Conservation (phyloP, 768 basidiomycete species). For the Daedaleopsis nitida region DNA sequence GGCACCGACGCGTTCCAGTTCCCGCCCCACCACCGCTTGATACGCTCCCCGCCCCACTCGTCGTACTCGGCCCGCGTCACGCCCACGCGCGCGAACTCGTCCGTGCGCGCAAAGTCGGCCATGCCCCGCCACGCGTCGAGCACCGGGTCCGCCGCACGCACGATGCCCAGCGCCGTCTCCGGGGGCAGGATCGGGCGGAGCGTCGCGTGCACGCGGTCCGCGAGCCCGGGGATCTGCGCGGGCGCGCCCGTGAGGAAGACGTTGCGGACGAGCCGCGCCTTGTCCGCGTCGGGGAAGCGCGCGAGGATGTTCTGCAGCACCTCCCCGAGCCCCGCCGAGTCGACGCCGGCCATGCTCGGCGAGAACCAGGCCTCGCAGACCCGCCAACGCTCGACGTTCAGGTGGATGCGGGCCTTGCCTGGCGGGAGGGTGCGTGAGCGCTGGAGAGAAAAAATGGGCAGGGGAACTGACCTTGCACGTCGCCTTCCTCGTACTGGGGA, state of each 20-base stretch:
- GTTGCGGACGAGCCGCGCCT: slow-evolving; percentile 81
- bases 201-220: slow-evolving; percentile 64
- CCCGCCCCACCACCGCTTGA: slow-evolving; percentile 90
- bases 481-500: slow-evolving; percentile 76
- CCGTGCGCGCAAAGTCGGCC: slow-evolving; percentile 70
- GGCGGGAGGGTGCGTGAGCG: not conserved
- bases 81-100: slow-evolving; percentile 52
- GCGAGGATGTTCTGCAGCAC: slow-evolving; percentile 82
- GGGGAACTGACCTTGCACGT: slow-evolving; percentile 53
- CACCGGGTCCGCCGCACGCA: slow-evolving; percentile 62
- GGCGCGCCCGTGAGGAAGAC: slow-evolving; percentile 89
- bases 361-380: slow-evolving; percentile 93
- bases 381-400: slow-evolving; percentile 88
- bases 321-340: slow-evolving; percentile 94
- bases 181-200: slow-evolving; percentile 88
- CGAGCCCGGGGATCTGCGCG: slow-evolving; percentile 71
- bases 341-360: slow-evolving; percentile 91
- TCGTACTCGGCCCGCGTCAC: slow-evolving; percentile 85
- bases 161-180: slow-evolving; percentile 69
- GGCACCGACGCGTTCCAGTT: slow-evolving; percentile 67
- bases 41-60: slow-evolving; percentile 85
- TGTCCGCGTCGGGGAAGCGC: slow-evolving; percentile 67
- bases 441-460: not conserved
- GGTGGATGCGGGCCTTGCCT: slow-evolving; percentile 78
- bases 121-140: slow-evolving; percentile 93